phyloP scores from a whole-genome alignment of 352 stramenopile genomes.

The Phytophthora pluvialis region DNA sequence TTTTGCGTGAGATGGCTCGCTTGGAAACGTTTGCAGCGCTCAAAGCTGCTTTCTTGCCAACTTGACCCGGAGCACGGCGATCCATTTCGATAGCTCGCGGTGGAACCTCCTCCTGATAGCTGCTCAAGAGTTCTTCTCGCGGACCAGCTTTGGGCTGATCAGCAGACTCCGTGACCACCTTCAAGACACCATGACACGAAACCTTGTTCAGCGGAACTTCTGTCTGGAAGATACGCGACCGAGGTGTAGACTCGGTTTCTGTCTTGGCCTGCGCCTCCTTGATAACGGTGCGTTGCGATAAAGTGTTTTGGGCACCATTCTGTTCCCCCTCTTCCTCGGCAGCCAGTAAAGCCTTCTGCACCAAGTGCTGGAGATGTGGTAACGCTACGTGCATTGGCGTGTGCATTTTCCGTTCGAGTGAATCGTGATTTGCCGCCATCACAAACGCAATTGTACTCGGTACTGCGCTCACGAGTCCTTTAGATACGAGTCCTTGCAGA shows the following conservation, averaged over 20 bases:
- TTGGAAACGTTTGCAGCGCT: constrained; percentile 23
- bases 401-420: constrained; percentile 33
- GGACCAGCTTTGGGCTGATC: constrained; percentile 10
- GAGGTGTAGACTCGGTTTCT: constrained; percentile 9
- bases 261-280: too few relatives aligned
- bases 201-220: constrained; percentile 19
- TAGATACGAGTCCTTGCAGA: constrained; percentile 26
- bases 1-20: constrained; percentile 26
- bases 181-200: too few relatives aligned
- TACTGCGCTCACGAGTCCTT: constrained; percentile 32
- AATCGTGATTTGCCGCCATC: constrained; percentile 19
- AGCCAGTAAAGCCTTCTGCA: constrained; percentile 36
- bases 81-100: constrained; percentile 29
- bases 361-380: constrained; percentile 36
- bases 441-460: constrained; percentile 42
- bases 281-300: too few relatives aligned
- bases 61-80: constrained; percentile 24
- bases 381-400: constrained; percentile 15
- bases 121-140: constrained; percentile 20
- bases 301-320: too few relatives aligned
- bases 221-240: constrained; percentile 25
- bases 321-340: constrained; percentile 31
- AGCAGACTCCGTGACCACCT: too few relatives aligned
- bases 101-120: constrained; percentile 28
- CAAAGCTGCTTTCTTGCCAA: constrained; percentile 24